Percentiles rank a stretch among this genome's conserved stretches.
phyloP scores from a whole-genome alignment of 805 yeast genomes.

The Lachancea sp. region DNA sequence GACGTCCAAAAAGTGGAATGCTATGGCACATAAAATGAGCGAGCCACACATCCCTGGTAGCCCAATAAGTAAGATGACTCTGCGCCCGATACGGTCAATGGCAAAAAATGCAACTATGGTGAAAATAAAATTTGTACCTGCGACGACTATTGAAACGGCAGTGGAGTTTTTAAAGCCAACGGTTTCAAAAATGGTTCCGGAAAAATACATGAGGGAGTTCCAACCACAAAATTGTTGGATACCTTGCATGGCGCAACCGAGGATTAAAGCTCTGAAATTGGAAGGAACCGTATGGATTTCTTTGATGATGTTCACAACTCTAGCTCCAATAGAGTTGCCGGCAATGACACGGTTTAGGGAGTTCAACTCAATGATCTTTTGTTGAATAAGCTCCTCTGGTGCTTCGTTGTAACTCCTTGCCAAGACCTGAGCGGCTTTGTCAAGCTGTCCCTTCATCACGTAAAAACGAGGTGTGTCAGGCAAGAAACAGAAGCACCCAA shows the following conservation, averaged over 20 bases:
- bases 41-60: conserved; percentile 80
- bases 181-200: conserved; percentile 84
- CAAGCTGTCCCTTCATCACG: conserved; percentile 60
- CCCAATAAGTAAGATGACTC: conserved; percentile 70
- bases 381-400: conserved; percentile 54
- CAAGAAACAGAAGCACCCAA: conserved; percentile 68
- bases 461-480: conserved; percentile 95
- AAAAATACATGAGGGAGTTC: conserved; percentile 93
- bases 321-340: conserved; percentile 42
- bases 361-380: conserved; percentile 61
- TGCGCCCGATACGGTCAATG: conserved; percentile 84
- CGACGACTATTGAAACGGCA: conserved; percentile 90
- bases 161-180: conserved; percentile 86
- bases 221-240: conserved; percentile 96
- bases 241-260: conserved; percentile 92
- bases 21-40: conserved; percentile 75
- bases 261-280: conserved; percentile 79
- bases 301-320: conserved; percentile 54
- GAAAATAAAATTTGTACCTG: conserved; percentile 89
- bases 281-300: conserved; percentile 64
- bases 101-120: conserved; percentile 80
- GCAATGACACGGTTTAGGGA: conserved; percentile 41
- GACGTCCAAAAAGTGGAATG: conserved; percentile 79
- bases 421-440: conserved; percentile 62
- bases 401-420: conserved; percentile 57